phyloP scores from a whole-genome alignment of 441 rosid species.

The Pelargonium cotyledonis region DNA sequence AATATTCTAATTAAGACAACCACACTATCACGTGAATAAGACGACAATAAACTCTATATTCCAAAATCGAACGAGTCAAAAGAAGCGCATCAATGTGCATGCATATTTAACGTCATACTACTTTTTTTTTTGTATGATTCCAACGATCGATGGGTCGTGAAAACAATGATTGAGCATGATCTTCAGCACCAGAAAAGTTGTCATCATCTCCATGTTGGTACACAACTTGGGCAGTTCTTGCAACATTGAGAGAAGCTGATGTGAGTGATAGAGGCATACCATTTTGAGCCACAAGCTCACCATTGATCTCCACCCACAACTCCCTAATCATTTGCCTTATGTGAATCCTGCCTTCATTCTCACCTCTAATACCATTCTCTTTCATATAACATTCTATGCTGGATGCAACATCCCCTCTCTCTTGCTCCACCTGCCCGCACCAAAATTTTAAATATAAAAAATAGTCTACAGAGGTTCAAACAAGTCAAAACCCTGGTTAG shows the following conservation, averaged over 20 bases:
- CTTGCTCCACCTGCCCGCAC: conserved; percentile 29
- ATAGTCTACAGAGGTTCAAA: too few relatives aligned
- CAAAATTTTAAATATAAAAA: too few relatives aligned
- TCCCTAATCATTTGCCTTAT: conserved; percentile 18
- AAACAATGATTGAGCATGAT: conserved; percentile 16
- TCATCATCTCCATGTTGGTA: conserved; percentile 26
- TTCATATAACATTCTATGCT: conserved; percentile 22
- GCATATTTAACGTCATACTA: too few relatives aligned
- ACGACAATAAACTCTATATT: too few relatives aligned
- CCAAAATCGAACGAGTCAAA: too few relatives aligned
- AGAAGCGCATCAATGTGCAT: too few relatives aligned
- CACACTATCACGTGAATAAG: too few relatives aligned
- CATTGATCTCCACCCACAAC: conserved; percentile 21
- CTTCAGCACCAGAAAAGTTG: conserved; percentile 14
- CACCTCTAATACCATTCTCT: conserved; percentile 8
- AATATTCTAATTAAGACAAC: too few relatives aligned
- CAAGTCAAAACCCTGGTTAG: too few relatives aligned
- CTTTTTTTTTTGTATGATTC: too few relatives aligned
- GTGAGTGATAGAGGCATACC: conserved; percentile 14
- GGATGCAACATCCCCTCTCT: conserved; percentile 25
- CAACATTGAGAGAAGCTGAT: conserved; percentile 22
- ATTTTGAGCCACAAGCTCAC: too few relatives aligned
- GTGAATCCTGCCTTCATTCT: conserved; percentile 19
- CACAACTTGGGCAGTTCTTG: conserved; percentile 25
- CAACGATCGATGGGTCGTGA: background rate